These are phyloP conservation scores for Capsicum baccatum DNA, from an alignment of 257 asterid genomes.

Conservation along the genomic window DNA sequence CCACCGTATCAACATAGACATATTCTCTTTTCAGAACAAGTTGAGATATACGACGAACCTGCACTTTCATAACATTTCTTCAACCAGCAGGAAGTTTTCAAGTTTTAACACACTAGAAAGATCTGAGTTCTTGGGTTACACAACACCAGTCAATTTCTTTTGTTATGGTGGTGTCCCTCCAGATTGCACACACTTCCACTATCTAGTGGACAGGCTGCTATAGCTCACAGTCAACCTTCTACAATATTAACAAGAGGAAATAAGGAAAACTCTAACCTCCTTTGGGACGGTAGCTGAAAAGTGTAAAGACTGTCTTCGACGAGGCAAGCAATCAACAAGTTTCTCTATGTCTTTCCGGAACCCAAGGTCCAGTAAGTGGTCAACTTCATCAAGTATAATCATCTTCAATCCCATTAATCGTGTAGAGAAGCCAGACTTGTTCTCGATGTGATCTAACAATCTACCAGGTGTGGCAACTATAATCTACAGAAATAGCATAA, in stretches of 20 bases:
- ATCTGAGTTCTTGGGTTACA: neutral
- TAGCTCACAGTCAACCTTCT: neutral
- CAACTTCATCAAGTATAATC: conserved; percentile 96
- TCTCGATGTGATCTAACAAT: conserved; percentile 91
- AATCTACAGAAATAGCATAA: conserved; percentile 58
- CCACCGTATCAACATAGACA: conserved; percentile 78
- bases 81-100: conserved; percentile 30
- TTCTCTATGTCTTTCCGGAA: conserved; percentile 91
- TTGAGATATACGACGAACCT: conserved; percentile 94
- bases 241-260: conserved; percentile 24
- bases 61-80: conserved; percentile 39
- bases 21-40: conserved; percentile 85
- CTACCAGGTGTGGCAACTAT: conserved; percentile 97
- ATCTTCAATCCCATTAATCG: conserved; percentile 88
- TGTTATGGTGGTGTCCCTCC: neutral
- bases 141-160: conserved; percentile 2
- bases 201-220: conserved; percentile 11
- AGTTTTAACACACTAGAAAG: conserved; percentile 12
- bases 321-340: conserved; percentile 92
- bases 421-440: conserved; percentile 85
- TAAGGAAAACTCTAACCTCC: conserved; percentile 61
- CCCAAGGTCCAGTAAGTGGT: conserved; percentile 83
- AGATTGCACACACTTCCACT: conserved; percentile 2
- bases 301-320: conserved; percentile 80
- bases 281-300: conserved; percentile 87